Evolutionary conservation across 345 rosid species (phyloP).

Genomic region (Rhodamnia argentea): DNA sequence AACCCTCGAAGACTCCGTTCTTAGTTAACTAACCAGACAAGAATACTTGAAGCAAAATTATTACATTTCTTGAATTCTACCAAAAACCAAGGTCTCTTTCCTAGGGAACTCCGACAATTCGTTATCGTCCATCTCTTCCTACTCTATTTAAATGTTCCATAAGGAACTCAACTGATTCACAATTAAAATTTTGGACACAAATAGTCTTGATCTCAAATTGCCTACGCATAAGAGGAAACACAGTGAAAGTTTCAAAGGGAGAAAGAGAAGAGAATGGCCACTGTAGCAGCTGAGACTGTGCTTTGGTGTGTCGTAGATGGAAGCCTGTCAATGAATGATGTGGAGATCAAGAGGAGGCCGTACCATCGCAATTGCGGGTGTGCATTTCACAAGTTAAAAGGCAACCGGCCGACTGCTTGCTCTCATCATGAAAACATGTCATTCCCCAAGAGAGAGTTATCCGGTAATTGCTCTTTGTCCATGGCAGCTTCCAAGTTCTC

Average conservation of each 20-base stretch:
- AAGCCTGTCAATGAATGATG: neutral
- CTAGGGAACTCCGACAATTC: neutral
- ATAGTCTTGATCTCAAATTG: neutral
- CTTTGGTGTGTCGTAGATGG: neutral
- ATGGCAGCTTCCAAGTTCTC: neutral
- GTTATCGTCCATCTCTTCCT: neutral
- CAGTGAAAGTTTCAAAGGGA: neutral
- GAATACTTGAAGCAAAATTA: neutral
- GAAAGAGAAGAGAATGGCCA: neutral
- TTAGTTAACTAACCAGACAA: neutral
- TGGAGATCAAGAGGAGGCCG: slow-evolving; percentile 1
- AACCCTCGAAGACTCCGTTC: neutral
- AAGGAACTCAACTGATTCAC: neutral
- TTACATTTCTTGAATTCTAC: neutral
- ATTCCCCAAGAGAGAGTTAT: neutral
- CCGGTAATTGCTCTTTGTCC: neutral
- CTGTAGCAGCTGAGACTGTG: neutral
- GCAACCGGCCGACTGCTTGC: neutral
- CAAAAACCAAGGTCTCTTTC: neutral
- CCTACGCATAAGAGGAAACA: neutral
- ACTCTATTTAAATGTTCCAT: neutral
- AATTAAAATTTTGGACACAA: neutral
- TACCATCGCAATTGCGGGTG: slow-evolving; percentile 11
- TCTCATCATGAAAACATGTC: neutral
- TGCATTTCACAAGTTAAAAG: slow-evolving; percentile 1